Evolutionary conservation across 805 yeast species (phyloP), one percentile per base, ranked within the genome.

Genomic region (Vanderwaltozyma verrucispora): DNA sequence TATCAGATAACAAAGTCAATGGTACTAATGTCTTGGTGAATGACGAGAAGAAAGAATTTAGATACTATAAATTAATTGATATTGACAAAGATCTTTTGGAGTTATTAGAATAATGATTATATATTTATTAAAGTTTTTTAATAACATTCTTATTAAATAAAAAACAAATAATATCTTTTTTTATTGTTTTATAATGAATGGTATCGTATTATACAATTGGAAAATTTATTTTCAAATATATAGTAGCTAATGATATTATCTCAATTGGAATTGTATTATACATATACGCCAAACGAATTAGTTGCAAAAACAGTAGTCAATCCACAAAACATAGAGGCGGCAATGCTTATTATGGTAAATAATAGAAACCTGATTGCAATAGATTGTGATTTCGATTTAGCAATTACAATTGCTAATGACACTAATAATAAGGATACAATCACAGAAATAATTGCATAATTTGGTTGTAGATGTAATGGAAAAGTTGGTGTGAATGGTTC

Each of bases 241-340:
- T 21, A 21, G 23, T 7, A 21, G 23, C 9, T 21, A 21, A 16
- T 9, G 16, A 23, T 18, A 2, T 9, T 13, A 15, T 8, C 23
- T 21, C 9, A 21, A 21, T 21, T 21, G 6, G 9, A 7, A 21
- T 28, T 18, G 17, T n/a, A 5, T 43, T 39, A 64, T 32, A 68
- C 63, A 46, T 70, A 70, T 2, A 70, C 74, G 25, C 70, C 74
- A 30, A 69, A 64, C 7, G 67, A 62, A 42, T 69, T 56, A 16
- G 68, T 56, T 21, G 67, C 40, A 39, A 65, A 65, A 15, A 70
- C 62, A 19, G 62, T 44, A 17, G 68, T 68, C 37, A 68, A 54
- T 3, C 69, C 69, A 34, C 55, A 51, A 20, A 65, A 51, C n/a
- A 59, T 18, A 15, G 68, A 56, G 2, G 64, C 66, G 11, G 54